Percentiles rank a stretch among this genome's conserved stretches.
These are phyloP conservation scores for Lachancea kluyveri DNA, from an alignment of 805 yeast genomes.

Conservation along the genomic window DNA sequence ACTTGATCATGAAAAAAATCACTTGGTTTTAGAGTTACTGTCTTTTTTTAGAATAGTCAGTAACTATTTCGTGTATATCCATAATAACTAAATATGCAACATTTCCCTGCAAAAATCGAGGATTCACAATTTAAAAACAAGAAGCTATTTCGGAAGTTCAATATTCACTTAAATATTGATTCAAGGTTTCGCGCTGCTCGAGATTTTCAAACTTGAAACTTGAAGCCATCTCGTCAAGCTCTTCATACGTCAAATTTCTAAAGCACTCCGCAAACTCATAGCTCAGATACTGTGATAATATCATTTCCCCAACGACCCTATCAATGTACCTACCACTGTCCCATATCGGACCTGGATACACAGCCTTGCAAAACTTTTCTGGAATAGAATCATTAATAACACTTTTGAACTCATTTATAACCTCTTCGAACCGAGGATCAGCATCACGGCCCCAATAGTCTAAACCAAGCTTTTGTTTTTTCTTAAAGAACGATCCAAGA, in stretches of 20 bases:
- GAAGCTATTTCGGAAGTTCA: too few species aligned
- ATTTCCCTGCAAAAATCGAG: too few species aligned
- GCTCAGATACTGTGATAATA: slow-evolving; percentile 38
- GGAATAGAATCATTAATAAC: slow-evolving; percentile 38
- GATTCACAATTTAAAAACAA: too few species aligned
- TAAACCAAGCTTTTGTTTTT: slow-evolving; percentile 40
- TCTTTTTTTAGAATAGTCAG: too few species aligned
- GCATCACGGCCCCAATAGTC: slow-evolving; percentile 47
- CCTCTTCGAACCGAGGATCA: slow-evolving; percentile 33
- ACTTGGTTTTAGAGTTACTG: too few species aligned
- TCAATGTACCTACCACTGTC: slow-evolving; percentile 32
- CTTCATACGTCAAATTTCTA: slow-evolving; percentile 37
- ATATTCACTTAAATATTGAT: slow-evolving; percentile 15
- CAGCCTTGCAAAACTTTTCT: slow-evolving; percentile 33
- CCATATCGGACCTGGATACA: slow-evolving; percentile 38
- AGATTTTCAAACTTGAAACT: slow-evolving; percentile 44
- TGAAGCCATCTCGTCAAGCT: slow-evolving; percentile 46
- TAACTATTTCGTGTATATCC: too few species aligned
- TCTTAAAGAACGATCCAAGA: slow-evolving; percentile 37
- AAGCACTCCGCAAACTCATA: slow-evolving; percentile 42
- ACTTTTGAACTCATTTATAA: slow-evolving; percentile 33
- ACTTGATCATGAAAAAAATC: too few species aligned
- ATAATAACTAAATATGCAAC: too few species aligned
- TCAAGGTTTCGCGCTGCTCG: slow-evolving; percentile 37
- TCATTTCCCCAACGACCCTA: slow-evolving; percentile 38